Base-by-base conservation (phyloP, 495 filamentous ascomycete species). In the Polyplosphaeria fusca region DNA sequence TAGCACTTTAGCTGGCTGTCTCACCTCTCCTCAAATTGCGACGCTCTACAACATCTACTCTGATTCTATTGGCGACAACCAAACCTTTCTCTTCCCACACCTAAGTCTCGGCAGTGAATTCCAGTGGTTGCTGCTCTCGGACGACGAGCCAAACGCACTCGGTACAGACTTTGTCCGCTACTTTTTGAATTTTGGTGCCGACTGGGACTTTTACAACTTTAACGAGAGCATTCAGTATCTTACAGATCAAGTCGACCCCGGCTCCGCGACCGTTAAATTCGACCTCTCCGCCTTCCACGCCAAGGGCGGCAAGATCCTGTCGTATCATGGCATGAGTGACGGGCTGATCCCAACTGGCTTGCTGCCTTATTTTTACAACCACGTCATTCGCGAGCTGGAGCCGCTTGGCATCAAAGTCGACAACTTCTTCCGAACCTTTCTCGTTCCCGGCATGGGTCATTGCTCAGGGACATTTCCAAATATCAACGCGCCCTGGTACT, bases 251-350 rank as follows among this genome's bases (percentile, higher is more conserved):
- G 9, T 71, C 12, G 68, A 81, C 46, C 75, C 78, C 0, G 77
- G 76, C 4, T 67, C 76, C 22, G 62, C 70, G 23, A 78, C 74
- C 4, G 79, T 79, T 0, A 63, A 74, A 45, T 58, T 46, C 27
- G 55, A 76, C 41, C 65, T 84, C 41, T 63, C 72, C 0, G 55
- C 65, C 0, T 82, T 82, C 67, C 65, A 72, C 13, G 52, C 65
- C 5, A 68, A 68, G 23, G 79, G 79, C 4, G 78, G 77, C 24
- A 84, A 83, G 66, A 68, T 82, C 22, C 47, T 83, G 48, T 65
- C 76, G 39, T 83, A 82, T 63, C 80, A 83, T 54, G 80, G 81
- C 0, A 50, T 69, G 5, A 60, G 73, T 1, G 82, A 85, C 60
- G 73, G 68, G 0, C 63, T 75, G 4, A 77, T 82, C 49, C 70